Conservation (phyloP, 78 protist species). For the Anaeramoeba flamelloides region DNA sequence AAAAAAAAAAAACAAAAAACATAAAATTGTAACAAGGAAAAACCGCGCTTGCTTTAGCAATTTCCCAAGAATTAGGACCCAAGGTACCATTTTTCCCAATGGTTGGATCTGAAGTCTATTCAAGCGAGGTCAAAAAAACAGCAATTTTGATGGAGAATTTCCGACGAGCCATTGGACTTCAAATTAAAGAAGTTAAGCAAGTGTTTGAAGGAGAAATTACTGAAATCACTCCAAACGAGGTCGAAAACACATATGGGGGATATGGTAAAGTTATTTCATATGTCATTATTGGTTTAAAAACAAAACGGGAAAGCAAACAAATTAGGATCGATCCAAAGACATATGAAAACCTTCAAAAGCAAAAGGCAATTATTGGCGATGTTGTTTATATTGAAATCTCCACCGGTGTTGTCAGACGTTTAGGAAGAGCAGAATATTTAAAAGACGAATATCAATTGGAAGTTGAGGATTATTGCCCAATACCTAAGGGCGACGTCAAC, state of each 20-base stretch:
- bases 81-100: constrained; percentile 97
- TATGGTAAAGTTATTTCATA: constrained; percentile 83
- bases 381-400: constrained; percentile 93
- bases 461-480: constrained; percentile 47
- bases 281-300: constrained; percentile 50
- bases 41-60: constrained; percentile 93
- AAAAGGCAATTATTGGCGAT: constrained; percentile 83
- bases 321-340: constrained; percentile 88
- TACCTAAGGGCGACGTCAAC: constrained; percentile 69
- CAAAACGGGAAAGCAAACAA: constrained; percentile 68
- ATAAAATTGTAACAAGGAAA: constrained; percentile 39
- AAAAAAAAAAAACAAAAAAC: too few species aligned
- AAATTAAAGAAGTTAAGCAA: constrained; percentile 94
- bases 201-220: constrained; percentile 99
- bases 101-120: constrained; percentile 92
- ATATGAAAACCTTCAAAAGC: constrained; percentile 91
- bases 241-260: constrained; percentile 76
- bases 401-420: constrained; percentile 76
- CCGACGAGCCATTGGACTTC: constrained; percentile 92
- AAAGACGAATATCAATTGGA: neutral
- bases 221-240: constrained; percentile 89
- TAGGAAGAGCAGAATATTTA: constrained; percentile 8
- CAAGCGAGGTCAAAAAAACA: constrained; percentile 87
- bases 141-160: constrained; percentile 94
- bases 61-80: constrained; percentile 88